Conservation (phyloP, 2,329 filamentous ascomycete genomes). For the Fusarium phyllophilum region DNA sequence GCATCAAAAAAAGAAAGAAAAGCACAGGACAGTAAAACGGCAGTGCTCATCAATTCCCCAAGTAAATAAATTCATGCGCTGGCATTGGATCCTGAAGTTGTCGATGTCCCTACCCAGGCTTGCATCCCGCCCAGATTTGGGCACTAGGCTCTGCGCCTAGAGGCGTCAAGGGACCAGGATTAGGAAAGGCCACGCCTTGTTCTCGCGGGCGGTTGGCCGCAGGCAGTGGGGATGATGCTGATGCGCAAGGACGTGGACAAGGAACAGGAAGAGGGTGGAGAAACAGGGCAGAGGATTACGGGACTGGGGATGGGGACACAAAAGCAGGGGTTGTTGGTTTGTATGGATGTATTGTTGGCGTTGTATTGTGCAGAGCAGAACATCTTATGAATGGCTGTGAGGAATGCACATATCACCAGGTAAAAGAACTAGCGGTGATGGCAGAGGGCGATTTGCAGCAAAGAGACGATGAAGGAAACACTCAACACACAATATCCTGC, state of each 20-base stretch:
- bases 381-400: constrained; percentile 3
- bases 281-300: constrained; percentile 30
- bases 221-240: constrained; percentile 34
- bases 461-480: constrained; percentile 5
- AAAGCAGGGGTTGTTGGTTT: constrained; percentile 6
- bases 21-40: constrained; percentile 37
- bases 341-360: not conserved
- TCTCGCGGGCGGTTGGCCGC: constrained; percentile 31
- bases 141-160: constrained; percentile 4
- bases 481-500: constrained; percentile 2
- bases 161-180: constrained; percentile 20
- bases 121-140: constrained; percentile 1
- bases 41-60: constrained; percentile 33
- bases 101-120: not conserved
- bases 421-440: constrained; percentile 20
- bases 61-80: constrained; percentile 37
- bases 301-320: constrained; percentile 17
- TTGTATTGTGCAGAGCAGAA: constrained; percentile 15
- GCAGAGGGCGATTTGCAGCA: constrained; percentile 9
- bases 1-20: constrained; percentile 1
- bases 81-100: constrained; percentile 24
- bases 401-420: not conserved
- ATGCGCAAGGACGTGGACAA: not conserved
- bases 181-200: constrained; percentile 32
- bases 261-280: constrained; percentile 32